Conservation (phyloP, 305 asterid species). For the Fraxinus albicans region DNA sequence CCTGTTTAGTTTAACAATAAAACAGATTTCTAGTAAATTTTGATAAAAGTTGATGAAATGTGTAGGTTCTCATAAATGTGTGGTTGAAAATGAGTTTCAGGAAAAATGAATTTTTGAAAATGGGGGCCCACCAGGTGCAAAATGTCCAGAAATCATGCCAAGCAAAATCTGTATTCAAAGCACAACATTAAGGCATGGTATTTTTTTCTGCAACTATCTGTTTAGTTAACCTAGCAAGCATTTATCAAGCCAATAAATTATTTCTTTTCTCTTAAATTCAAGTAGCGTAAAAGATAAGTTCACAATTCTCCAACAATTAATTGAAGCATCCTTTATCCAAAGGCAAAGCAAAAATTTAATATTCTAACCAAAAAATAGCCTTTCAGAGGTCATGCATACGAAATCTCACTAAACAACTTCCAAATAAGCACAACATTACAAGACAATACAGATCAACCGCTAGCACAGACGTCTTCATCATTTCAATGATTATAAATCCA, state of each 20-base stretch:
- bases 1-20: neutral
- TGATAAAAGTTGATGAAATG: neutral
- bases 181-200: neutral
- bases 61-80: neutral
- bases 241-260: neutral
- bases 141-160: neutral
- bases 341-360: neutral
- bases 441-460: neutral
- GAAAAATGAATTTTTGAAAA: neutral
- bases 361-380: neutral
- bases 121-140: neutral
- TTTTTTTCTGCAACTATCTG: neutral
- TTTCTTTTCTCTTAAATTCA: neutral
- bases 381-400: neutral
- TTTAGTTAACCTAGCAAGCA: neutral
- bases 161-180: neutral
- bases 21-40: neutral
- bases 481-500: neutral
- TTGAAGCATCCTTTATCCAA: neutral
- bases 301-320: neutral
- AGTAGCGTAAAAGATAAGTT: neutral
- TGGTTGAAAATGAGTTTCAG: neutral
- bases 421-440: neutral
- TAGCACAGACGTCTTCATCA: neutral
- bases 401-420: neutral